phyloP scores from a whole-genome alignment of 495 filamentous ascomycete species.

The Xylaria cubensis region DNA sequence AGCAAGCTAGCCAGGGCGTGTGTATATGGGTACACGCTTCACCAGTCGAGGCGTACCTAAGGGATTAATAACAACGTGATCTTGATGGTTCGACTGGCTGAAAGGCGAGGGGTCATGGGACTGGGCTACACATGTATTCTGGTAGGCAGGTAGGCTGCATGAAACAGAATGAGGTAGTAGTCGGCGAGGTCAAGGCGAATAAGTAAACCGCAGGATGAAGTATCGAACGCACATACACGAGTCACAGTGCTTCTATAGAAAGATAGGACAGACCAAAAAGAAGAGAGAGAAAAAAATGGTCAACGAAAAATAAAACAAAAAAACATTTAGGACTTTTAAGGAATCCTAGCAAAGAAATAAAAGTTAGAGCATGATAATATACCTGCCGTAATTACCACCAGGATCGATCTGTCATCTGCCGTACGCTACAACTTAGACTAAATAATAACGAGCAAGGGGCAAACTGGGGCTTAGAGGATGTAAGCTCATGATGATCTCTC shows the following conservation, averaged over 20 bases:
- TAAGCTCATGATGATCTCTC: slow-evolving; percentile 23
- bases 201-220: neutral
- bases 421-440: slow-evolving; percentile 15
- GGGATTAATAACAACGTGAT: slow-evolving; percentile 5
- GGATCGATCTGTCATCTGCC: slow-evolving; percentile 12
- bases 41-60: slow-evolving; percentile 9
- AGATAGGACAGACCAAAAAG: neutral
- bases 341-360: neutral
- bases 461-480: slow-evolving; percentile 13
- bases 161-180: neutral
- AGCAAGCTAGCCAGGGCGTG: neutral
- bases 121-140: slow-evolving; percentile 9
- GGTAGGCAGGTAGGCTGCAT: slow-evolving; percentile 5
- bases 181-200: slow-evolving; percentile 6
- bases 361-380: slow-evolving; percentile 7
- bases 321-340: neutral
- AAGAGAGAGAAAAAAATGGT: neutral
- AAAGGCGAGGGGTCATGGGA: slow-evolving; percentile 21
- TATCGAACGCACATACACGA: slow-evolving; percentile 8
- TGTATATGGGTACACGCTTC: slow-evolving; percentile 5
- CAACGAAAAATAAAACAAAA: neutral
- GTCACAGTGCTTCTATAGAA: neutral
- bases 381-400: neutral
- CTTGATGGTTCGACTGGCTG: slow-evolving; percentile 22
- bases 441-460: slow-evolving; percentile 15